Evolutionary conservation across 2,329 filamentous ascomycete genomes (phyloP).

Genomic region (Neoascochyta sp.): DNA sequence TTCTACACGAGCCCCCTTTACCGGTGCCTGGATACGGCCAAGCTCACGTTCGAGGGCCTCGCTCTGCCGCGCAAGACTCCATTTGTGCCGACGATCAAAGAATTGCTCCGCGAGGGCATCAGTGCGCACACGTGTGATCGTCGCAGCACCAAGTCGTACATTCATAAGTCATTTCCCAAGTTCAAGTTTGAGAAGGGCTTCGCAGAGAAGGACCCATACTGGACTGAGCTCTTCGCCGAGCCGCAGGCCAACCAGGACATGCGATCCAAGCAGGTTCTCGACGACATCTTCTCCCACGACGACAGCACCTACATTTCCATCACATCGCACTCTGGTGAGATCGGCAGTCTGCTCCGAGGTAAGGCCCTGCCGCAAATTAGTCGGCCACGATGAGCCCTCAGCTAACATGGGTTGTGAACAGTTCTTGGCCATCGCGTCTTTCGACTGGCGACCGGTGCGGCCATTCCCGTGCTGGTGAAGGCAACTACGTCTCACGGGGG

Average conservation of each 20-base stretch:
- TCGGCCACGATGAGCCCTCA: too few relatives aligned
- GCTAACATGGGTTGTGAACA: too few relatives aligned
- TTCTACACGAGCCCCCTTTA: slow-evolving; percentile 65
- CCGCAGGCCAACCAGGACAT: slow-evolving; percentile 50
- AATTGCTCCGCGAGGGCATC: slow-evolving; percentile 62
- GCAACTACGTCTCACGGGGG: slow-evolving; percentile 46
- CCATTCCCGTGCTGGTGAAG: slow-evolving; percentile 65
- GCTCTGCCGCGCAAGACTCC: slow-evolving; percentile 48
- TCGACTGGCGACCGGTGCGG: slow-evolving; percentile 60
- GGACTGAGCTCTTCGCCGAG: slow-evolving; percentile 49
- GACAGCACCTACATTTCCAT: slow-evolving; percentile 50
- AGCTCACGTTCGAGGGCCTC: slow-evolving; percentile 57
- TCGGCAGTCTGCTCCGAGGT: slow-evolving; percentile 51
- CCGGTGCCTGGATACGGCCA: slow-evolving; percentile 61
- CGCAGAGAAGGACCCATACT: slow-evolving; percentile 55
- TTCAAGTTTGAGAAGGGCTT: slow-evolving; percentile 61
- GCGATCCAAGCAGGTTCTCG: slow-evolving; percentile 46
- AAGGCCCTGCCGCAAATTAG: too few relatives aligned
- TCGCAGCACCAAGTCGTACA: slow-evolving; percentile 53
- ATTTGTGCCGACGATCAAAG: slow-evolving; percentile 61
- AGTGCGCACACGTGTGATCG: slow-evolving; percentile 67
- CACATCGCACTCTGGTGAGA: slow-evolving; percentile 58
- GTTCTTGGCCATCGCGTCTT: slow-evolving; percentile 62
- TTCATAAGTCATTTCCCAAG: slow-evolving; percentile 51
- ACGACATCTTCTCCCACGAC: slow-evolving; percentile 53